phyloP scores from a whole-genome alignment of 306 rosid genomes.

The Comarum palustre region DNA sequence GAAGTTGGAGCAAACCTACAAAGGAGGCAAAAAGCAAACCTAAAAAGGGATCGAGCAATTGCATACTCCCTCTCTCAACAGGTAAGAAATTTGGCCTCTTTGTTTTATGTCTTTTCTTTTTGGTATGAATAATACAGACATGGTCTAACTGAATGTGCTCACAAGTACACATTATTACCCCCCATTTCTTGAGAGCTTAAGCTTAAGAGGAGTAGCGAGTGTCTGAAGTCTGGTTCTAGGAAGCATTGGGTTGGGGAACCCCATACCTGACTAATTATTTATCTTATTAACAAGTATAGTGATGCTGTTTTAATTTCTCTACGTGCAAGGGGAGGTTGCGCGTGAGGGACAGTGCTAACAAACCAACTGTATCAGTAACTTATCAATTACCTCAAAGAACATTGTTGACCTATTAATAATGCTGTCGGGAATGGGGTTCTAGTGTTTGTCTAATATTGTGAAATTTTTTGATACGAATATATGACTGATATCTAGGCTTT shows the following conservation, averaged over 20 bases:
- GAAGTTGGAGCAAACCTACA: constrained; percentile 66
- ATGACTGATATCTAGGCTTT: neutral
- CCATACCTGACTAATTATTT: neutral
- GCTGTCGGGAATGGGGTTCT: neutral
- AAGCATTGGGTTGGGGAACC: neutral
- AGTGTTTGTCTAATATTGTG: neutral
- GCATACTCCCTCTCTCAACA: constrained; percentile 54
- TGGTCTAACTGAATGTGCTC: neutral
- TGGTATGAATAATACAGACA: neutral
- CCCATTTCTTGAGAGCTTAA: neutral
- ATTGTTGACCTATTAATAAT: neutral
- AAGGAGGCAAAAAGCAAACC: constrained; percentile 60
- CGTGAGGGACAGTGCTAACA: neutral
- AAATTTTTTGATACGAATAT: too few relatives aligned
- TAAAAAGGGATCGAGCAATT: constrained; percentile 71
- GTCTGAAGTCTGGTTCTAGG: neutral
- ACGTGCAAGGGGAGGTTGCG: neutral
- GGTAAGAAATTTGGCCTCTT: constrained; percentile 37
- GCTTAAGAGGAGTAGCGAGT: neutral
- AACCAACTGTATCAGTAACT: neutral
- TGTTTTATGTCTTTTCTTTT: neutral
- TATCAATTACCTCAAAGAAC: neutral
- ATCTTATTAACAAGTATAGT: neutral
- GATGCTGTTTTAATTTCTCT: neutral
- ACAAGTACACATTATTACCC: neutral